Conservation (phyloP, 306 rosid species). For the Prunus mongolica region DNA sequence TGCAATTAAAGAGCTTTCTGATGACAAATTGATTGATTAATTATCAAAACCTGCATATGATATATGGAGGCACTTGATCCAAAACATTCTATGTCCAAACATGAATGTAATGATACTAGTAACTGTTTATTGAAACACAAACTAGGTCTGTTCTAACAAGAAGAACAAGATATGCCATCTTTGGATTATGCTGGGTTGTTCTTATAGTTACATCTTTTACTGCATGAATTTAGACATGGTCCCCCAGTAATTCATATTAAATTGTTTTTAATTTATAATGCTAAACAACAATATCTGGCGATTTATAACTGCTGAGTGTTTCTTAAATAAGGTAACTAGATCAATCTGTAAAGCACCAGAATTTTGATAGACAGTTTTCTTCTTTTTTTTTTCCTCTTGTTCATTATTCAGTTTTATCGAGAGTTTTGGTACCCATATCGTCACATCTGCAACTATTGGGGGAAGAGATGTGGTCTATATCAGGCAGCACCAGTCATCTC, state of each 20-base stretch:
- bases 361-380: constrained; percentile 20
- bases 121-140: not conserved
- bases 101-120: not conserved
- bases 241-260: not conserved
- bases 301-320: not conserved
- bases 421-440: constrained; percentile 90
- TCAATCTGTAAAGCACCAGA: constrained; percentile 6
- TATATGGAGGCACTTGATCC: not conserved
- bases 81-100: not conserved
- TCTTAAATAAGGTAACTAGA: not conserved
- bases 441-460: constrained; percentile 91
- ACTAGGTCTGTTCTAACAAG: not conserved
- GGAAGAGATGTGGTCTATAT: constrained; percentile 91
- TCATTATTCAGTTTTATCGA: constrained; percentile 80
- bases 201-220: not conserved
- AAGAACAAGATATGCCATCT: not conserved
- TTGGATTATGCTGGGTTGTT: not conserved
- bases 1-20: not conserved
- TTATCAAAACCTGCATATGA: not conserved
- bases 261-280: not conserved
- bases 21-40: not conserved
- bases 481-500: constrained; percentile 91
- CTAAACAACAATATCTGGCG: not conserved
- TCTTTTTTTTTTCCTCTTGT: constrained; percentile 14
- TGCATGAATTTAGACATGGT: not conserved